Base-by-base conservation (phyloP, 805 yeast genomes). In the Brettanomyces bruxellensis region DNA sequence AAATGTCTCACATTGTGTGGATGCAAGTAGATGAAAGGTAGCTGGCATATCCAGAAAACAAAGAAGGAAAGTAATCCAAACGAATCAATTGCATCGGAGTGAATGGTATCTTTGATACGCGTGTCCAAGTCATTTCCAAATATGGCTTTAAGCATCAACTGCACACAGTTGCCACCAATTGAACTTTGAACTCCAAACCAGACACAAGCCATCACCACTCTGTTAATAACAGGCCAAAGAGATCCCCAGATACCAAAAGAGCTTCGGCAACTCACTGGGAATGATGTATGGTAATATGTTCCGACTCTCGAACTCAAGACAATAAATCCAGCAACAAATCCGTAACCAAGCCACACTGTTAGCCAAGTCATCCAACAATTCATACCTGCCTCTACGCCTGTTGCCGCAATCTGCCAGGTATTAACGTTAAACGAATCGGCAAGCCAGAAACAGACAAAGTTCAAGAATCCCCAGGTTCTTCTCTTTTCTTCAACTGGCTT, bases 291-390 rank as follows among this genome's bases (percentile, higher is more conserved):
- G 58, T 88, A 86, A 51, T 76, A 75, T 13, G 88, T 73, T 54
- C 96, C 96, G 45, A 86, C 76, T 55, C 95, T 71, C 23, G 95
- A 85, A 18, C 85, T 72, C n/a, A 79, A 59, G 4, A 78, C 74
- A 34, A 89, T 83, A 54, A 87, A 86, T 1, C 73, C 54, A 50
- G 85, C 93, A 50, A 86, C 79, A 41, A 85, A 64, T 18, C 71
- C 58, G 62, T 88, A 88, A 5, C 96, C 96, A 14, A 88, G 51
- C 93, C 95, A 86, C 25, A 88, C 93, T 1, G 93, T 77, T 36
- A 88, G 66, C 95, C 95, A 88, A 11, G 85, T 80, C 59, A 82
- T 89, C 95, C 95, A 88, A 95, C 95, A 87, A 14, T 82, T 76
- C 65, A 88, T 67, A 9, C 93, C 93, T 23, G 80, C 78, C 45